Conservation (phyloP, 2,329 filamentous ascomycete species). For the Lecanicillium sp. region DNA sequence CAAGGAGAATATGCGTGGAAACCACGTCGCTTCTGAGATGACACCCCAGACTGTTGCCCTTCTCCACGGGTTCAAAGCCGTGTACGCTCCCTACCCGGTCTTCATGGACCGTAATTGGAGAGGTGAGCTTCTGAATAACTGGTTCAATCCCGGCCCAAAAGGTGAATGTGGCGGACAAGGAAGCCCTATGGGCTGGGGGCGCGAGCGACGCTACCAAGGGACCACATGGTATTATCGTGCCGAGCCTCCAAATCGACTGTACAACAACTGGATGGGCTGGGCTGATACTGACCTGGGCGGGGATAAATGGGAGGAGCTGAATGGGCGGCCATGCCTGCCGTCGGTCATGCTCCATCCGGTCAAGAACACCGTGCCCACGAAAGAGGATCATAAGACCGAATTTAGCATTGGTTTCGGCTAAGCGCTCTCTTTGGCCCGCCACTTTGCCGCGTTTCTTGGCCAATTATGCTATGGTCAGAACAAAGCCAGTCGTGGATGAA, state of each 20-base stretch:
- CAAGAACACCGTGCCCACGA: conserved; percentile 47
- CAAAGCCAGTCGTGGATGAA: too few relatives aligned
- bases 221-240: conserved; percentile 54
- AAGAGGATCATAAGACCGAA: conserved; percentile 29
- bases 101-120: conserved; percentile 71
- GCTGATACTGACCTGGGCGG: conserved; percentile 47
- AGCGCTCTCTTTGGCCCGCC: too few relatives aligned
- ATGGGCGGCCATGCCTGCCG: conserved; percentile 51
- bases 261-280: conserved; percentile 57
- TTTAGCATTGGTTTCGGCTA: conserved; percentile 31
- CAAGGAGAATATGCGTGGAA: conserved; percentile 62
- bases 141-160: conserved; percentile 51
- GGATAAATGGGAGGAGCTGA: conserved; percentile 42
- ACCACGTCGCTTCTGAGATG: conserved; percentile 76
- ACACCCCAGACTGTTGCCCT: conserved; percentile 64
- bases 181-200: conserved; percentile 51
- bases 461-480: too few relatives aligned
- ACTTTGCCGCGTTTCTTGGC: too few relatives aligned
- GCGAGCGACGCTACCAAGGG: conserved; percentile 49
- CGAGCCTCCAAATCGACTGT: conserved; percentile 47
- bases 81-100: conserved; percentile 70
- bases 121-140: conserved; percentile 42
- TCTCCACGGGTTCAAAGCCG: conserved; percentile 70
- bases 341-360: conserved; percentile 52
- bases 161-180: conserved; percentile 45